A percentile compares a stretch with the other conserved stretches of the same genome.
Conservation (phyloP, 257 asterid species). For the Lantana camara region DNA sequence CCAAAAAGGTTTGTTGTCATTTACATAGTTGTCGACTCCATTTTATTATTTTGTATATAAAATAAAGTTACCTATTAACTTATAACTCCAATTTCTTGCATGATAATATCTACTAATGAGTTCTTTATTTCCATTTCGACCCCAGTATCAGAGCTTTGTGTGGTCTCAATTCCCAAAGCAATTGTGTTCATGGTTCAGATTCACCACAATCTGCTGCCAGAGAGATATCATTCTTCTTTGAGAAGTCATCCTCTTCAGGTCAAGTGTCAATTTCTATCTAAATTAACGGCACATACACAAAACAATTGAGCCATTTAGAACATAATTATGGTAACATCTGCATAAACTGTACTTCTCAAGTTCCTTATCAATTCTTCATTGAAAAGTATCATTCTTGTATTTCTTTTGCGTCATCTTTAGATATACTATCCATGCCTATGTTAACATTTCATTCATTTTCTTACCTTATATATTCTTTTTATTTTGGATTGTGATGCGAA, state of each 20-base stretch:
- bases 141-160: conserved; percentile 83
- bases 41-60: neutral
- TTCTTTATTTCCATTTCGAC: neutral
- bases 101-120: conserved; percentile 1
- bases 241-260: conserved; percentile 58
- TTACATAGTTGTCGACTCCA: conserved; percentile 6
- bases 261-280: conserved; percentile 19
- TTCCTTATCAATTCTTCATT: neutral
- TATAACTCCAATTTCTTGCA: neutral
- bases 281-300: neutral
- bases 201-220: conserved; percentile 72
- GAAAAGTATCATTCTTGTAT: neutral
- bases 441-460: too few relatives aligned
- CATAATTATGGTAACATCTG: too few relatives aligned
- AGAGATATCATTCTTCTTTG: conserved; percentile 73
- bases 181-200: conserved; percentile 93
- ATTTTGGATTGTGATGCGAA: too few relatives aligned
- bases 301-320: neutral
- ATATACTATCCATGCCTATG: too few relatives aligned
- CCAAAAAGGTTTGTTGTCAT: conserved; percentile 62
- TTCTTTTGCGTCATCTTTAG: neutral
- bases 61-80: conserved; percentile 8
- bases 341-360: neutral
- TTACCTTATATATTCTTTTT: too few relatives aligned
- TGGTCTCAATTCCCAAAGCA: conserved; percentile 59